Evolutionary conservation across 2,329 filamentous ascomycete genomes (phyloP).

Genomic region (Diplodia intermedia): DNA sequence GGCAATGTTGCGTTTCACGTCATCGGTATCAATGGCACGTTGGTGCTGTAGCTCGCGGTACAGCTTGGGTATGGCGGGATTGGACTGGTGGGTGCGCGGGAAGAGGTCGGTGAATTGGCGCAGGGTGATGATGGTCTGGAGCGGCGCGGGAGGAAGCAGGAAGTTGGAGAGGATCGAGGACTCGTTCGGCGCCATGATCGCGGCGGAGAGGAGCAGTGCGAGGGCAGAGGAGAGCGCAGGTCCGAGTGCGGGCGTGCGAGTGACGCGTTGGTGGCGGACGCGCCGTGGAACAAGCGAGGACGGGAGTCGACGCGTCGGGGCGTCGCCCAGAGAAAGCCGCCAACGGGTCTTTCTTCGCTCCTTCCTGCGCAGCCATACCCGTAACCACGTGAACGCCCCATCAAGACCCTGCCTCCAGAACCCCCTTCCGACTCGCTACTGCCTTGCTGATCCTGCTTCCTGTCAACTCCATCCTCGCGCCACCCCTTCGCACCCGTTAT

Average conservation of each 20-base stretch:
- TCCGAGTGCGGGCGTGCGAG: neutral
- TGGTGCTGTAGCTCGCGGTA: constrained; percentile 82
- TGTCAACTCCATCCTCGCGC: constrained; percentile 17
- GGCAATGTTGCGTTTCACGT: constrained; percentile 69
- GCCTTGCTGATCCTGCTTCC: constrained; percentile 10
- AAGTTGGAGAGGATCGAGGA: constrained; percentile 77
- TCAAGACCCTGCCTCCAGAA: constrained; percentile 9
- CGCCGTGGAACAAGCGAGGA: constrained; percentile 31
- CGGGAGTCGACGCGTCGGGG: constrained; percentile 29
- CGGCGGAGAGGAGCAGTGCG: constrained; percentile 8
- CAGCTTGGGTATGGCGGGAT: constrained; percentile 71
- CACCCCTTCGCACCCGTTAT: constrained; percentile 56
- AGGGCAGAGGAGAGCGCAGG: neutral
- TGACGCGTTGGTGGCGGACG: constrained; percentile 26
- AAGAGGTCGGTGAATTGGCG: constrained; percentile 79
- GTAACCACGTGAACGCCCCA: constrained; percentile 29
- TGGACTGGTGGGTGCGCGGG: constrained; percentile 69
- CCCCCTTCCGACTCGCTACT: constrained; percentile 16
- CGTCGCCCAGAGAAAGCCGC: constrained; percentile 14
- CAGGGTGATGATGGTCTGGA: constrained; percentile 76
- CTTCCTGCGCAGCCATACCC: constrained; percentile 15
- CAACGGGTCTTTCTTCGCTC: constrained; percentile 28
- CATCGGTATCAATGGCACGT: constrained; percentile 71
- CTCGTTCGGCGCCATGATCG: constrained; percentile 74
- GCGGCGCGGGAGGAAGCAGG: constrained; percentile 75